Percentiles rank a stretch among this genome's conserved stretches.
These are phyloP conservation scores for Pseudocercospora pini-densiflorae DNA, from an alignment of 2,329 filamentous ascomycete species.

Conservation along the genomic window DNA sequence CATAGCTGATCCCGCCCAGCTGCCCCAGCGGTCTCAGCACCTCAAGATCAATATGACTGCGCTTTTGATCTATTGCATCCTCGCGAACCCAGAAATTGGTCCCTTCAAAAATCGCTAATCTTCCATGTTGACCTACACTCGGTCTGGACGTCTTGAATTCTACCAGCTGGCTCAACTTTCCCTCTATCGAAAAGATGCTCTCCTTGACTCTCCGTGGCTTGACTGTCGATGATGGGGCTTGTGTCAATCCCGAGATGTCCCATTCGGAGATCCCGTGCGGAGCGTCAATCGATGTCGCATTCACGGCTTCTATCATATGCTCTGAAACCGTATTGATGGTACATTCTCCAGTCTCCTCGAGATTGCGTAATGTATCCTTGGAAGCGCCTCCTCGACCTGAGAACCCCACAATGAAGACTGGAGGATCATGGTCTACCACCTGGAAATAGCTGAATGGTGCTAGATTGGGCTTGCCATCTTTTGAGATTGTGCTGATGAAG, in stretches of 20 bases:
- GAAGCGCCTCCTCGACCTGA: not conserved
- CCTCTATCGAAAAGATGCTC: conserved; percentile 7
- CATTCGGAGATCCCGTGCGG: conserved; percentile 2
- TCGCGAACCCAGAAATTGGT: conserved; percentile 6
- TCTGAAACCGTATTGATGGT: not conserved
- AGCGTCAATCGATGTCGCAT: conserved; percentile 1
- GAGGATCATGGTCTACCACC: conserved; percentile 12
- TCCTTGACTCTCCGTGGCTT: conserved; percentile 7
- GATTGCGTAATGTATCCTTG: conserved; percentile 8
- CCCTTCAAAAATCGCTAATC: not conserved
- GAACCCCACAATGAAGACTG: conserved; percentile 7
- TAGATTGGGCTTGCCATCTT: conserved; percentile 1
- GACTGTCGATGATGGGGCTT: not conserved
- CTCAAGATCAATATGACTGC: conserved; percentile 3
- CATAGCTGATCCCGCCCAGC: not conserved
- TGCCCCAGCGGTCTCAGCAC: not conserved
- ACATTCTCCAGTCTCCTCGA: conserved; percentile 9
- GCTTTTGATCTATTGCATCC: not conserved
- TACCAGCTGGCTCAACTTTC: not conserved
- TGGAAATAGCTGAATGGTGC: conserved; percentile 12
- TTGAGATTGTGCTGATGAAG: not conserved
- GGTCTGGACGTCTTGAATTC: not conserved
- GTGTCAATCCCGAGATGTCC: not conserved
- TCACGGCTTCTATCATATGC: conserved; percentile 9
- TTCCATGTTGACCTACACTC: not conserved